Evolutionary conservation across 306 rosid genomes (phyloP).

Genomic region (Cucurbita maxima): DNA sequence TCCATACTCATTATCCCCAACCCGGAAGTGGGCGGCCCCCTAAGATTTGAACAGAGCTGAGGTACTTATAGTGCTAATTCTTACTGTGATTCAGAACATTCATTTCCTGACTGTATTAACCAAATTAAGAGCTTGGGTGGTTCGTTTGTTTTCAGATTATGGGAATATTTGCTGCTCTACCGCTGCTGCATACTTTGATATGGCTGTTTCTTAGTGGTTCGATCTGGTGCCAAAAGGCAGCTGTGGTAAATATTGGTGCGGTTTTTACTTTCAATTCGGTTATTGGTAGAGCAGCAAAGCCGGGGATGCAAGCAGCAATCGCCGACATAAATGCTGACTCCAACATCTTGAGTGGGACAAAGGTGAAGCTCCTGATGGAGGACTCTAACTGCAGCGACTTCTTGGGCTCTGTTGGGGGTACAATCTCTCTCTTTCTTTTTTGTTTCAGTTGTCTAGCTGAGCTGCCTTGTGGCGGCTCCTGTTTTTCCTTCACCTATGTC

Average conservation of each 20-base stretch:
- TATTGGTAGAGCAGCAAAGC: conserved; percentile 59
- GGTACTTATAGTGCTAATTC: background rate
- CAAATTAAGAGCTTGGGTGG: background rate
- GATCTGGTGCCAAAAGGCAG: conserved; percentile 34
- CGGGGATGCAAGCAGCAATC: conserved; percentile 58
- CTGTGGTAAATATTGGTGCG: conserved; percentile 50
- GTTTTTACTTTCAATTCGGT: conserved; percentile 64
- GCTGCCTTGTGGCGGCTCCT: background rate
- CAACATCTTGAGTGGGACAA: conserved; percentile 37
- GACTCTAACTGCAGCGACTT: conserved; percentile 54
- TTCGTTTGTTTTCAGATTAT: background rate
- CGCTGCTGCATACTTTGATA: conserved; percentile 15
- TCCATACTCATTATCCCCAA: background rate
- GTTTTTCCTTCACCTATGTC: background rate
- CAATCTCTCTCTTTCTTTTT: background rate
- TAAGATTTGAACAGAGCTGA: background rate
- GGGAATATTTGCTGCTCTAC: conserved; percentile 4
- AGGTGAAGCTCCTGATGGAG: conserved; percentile 28
- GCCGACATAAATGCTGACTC: conserved; percentile 59
- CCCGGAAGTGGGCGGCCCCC: background rate
- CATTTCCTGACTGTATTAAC: background rate
- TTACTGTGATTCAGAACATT: background rate
- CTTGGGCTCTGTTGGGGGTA: conserved; percentile 71
- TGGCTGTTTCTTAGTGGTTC: conserved; percentile 27
- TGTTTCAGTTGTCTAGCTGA: background rate